phyloP scores from a whole-genome alignment of 352 stramenopile genomes.

The Phytophthora hybrid region DNA sequence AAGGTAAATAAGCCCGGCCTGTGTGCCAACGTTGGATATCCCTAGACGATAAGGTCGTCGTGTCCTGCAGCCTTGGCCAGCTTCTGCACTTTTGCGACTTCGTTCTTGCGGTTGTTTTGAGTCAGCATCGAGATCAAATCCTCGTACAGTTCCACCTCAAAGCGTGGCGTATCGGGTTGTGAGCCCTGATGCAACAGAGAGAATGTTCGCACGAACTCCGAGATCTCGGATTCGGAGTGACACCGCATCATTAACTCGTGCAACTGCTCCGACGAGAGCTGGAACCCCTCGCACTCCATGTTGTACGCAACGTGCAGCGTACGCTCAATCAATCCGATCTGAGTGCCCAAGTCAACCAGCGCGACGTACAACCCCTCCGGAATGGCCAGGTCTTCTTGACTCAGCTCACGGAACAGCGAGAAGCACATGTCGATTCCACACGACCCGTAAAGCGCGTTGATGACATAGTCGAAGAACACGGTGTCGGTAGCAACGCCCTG shows the following conservation, averaged over 20 bases:
- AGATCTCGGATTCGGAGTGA: constrained; percentile 55
- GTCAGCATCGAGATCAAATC: constrained; percentile 57
- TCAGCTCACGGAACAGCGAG: constrained; percentile 65
- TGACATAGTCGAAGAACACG: constrained; percentile 70
- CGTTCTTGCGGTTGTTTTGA: constrained; percentile 56
- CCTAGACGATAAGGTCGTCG: constrained; percentile 34
- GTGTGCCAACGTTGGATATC: constrained; percentile 4
- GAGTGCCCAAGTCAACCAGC: constrained; percentile 67
- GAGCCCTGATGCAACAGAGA: constrained; percentile 68
- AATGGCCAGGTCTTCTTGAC: constrained; percentile 47
- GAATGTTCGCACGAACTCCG: constrained; percentile 70
- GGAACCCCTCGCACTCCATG: constrained; percentile 85
- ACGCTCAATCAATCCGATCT: constrained; percentile 66
- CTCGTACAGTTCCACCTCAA: constrained; percentile 66
- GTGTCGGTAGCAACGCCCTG: constrained; percentile 50
- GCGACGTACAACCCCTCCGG: constrained; percentile 68
- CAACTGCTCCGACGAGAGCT: constrained; percentile 58
- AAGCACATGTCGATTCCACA: constrained; percentile 83
- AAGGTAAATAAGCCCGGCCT: constrained; percentile 33
- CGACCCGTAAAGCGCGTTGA: constrained; percentile 63
- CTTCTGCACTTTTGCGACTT: constrained; percentile 50
- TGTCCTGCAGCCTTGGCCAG: constrained; percentile 45
- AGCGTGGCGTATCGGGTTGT: constrained; percentile 45
- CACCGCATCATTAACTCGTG: constrained; percentile 57
- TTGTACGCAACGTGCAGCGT: constrained; percentile 83